phyloP scores from a whole-genome alignment of 2,329 filamentous ascomycete species.

The Botrytis cinerea region DNA sequence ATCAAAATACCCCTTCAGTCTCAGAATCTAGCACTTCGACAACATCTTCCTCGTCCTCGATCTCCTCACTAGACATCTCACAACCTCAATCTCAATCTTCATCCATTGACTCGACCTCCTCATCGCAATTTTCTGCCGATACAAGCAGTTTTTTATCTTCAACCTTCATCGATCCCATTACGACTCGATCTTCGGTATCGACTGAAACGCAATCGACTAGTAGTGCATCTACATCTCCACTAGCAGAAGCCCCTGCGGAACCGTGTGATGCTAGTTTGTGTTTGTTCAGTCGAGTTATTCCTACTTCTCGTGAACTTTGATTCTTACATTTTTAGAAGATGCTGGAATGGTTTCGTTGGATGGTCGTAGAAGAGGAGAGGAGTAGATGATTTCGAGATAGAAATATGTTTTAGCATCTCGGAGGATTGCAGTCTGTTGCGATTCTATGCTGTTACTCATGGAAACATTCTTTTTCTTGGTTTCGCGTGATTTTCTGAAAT shows the following conservation, averaged over 20 bases:
- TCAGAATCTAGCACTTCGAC: neutral
- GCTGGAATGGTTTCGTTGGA: neutral
- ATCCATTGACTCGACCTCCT: neutral
- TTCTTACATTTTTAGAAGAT: neutral
- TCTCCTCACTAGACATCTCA: rapidly evolving
- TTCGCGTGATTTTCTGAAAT: neutral
- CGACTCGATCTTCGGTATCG: too few species aligned
- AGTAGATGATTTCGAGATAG: rapidly evolving
- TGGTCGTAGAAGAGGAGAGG: too few species aligned
- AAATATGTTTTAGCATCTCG: neutral
- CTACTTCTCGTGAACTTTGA: conserved; percentile 22
- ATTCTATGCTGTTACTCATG: neutral
- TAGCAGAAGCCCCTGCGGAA: neutral
- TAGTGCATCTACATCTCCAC: too few species aligned
- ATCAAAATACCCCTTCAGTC: neutral
- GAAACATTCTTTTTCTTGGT: neutral
- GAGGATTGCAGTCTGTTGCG: too few species aligned
- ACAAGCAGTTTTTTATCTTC: neutral
- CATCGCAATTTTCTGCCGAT: neutral
- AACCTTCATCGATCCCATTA: neutral
- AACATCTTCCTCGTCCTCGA: neutral
- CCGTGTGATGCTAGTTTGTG: conserved; percentile 10
- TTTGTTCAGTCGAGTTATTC: conserved; percentile 10
- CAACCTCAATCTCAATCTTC: neutral
- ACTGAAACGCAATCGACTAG: neutral